Base-by-base conservation (phyloP, 2,329 filamentous ascomycete genomes). In the Fusarium nisikadoi region DNA sequence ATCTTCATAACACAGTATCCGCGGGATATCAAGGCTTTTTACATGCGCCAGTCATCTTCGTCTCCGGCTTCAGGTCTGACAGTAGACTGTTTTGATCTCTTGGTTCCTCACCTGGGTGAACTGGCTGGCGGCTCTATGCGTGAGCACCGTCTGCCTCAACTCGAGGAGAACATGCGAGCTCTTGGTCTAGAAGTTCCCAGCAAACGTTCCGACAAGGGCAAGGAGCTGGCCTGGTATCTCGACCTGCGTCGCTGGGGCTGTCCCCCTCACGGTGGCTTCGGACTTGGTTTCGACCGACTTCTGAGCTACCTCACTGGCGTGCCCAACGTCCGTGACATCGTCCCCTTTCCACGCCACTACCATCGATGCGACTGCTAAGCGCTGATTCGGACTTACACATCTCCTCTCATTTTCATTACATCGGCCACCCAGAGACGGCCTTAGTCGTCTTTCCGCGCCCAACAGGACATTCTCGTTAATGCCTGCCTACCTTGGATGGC, bases 1-100 rank as follows among this genome's bases (percentile, higher is more conserved):
- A 87, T 98, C 47, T 98, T 98, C 79, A 91, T 99, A 72, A 98
- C 95, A 19, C 88, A 98, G 80, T 99, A 98, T 79, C 96, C 96
- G n/a, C 89, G 89, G 72, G 85, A 86, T 52, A 90, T 96, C 80
- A 99, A 99, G 83, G 94, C 95, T 16, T 99, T 98, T 83, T 99
- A 88, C 80, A 88, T 88, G 86, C 83, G 81, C 45, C 81, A 82
- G 58, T 83, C 80, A 17, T 70, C 74, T 27, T 67, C 77, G 2
- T 73, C 77, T 17, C 76, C 78, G 13, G 31, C 72, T 8, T 72
- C 79, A 49, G 80, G 81, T 49, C 75, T 79, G 50, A 97, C 94
- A 8, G 94, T 94, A 17, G 93, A 94, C 66, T 97, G 94, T 83
- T 98, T 98, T 79, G 95, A 98, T 80, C 88, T 98, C 52, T 86